Base-by-base conservation (phyloP, 441 rosid species). In the Adansonia rubrostipa region DNA sequence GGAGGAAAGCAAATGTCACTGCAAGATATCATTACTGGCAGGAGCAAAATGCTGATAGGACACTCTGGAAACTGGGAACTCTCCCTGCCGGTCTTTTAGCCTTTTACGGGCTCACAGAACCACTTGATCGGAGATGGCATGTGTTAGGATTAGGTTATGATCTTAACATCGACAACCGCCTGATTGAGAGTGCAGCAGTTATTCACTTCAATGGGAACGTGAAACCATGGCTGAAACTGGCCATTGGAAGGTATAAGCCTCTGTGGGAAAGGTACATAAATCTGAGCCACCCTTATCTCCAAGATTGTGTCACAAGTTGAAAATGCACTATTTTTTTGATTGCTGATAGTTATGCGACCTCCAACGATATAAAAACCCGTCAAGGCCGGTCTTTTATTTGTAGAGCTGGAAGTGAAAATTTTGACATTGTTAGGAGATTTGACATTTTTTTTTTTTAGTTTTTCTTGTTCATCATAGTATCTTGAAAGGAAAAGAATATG, bases 101-200 rank as follows among this genome's bases (percentile, higher is more conserved):
- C 44, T 93, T 96, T 80, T 96, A 93, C 63, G 99, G 98, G 42
- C 86, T 93, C 72, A 93, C 96, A 3, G 98, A 96, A 84, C 99
- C 97, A 45, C 97, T 96, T 50, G 99, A 96, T 77, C 86, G 96
- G 77, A 90, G 98, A 86, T 96, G 98, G 98, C 99, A 96, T 78
- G 95, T 96, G 57, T 90, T 96, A 78, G 99, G 99, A 60, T 86
- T 96, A 87, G 99, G 99, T n/a, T 92, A 86, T 33, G 92, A 93
- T 84, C 64, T 81, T 70, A 92, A 91, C 88, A 87, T 92, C 19
- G 99, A 96, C 85, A 85, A 86, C 84, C 95, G 93, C 70, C 79
- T 96, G 78, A 92, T 93, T 1, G 97, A 92, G 79, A 92, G 95
- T 20, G 97, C 98, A 7, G 98, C 99, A 17, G 99, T 96, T 73